Conservation (phyloP, 768 basidiomycete species). For the Suillus weaverae region DNA sequence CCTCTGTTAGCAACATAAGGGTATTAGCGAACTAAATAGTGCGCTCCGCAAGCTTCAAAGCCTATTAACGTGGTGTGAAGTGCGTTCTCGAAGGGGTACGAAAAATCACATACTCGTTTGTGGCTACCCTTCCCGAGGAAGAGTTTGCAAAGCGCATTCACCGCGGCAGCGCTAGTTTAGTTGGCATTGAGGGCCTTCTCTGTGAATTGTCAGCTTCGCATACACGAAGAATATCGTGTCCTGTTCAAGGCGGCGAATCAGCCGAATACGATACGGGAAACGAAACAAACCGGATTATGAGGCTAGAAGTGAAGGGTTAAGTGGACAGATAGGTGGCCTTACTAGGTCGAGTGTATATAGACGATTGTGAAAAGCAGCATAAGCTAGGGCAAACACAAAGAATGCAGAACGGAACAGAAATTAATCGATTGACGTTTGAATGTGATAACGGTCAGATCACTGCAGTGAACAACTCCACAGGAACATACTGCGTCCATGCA, state of each 20-base stretch:
- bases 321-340: no score
- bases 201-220: constrained; percentile 35
- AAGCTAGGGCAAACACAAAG: not conserved
- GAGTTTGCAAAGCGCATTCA: constrained; percentile 79
- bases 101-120: constrained; percentile 46
- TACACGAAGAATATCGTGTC: constrained; percentile 41
- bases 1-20: constrained; percentile 78
- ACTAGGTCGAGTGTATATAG: not conserved
- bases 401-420: not conserved
- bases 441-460: no score
- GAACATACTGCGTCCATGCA: no score
- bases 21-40: constrained; percentile 94
- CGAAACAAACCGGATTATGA: not conserved
- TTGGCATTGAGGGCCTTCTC: constrained; percentile 78
- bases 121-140: constrained; percentile 71
- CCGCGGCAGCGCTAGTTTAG: constrained; percentile 75
- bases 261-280: not conserved
- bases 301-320: not conserved
- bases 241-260: constrained; percentile 27
- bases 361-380: not conserved
- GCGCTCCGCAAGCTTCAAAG: constrained; percentile 92
- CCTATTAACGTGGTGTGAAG: constrained; percentile 39
- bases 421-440: no score
- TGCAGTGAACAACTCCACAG: no score
- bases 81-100: not conserved